Evolutionary conservation across 1,139 yeast genomes (phyloP).

Genomic region (Geotrichum klebahnii): DNA sequence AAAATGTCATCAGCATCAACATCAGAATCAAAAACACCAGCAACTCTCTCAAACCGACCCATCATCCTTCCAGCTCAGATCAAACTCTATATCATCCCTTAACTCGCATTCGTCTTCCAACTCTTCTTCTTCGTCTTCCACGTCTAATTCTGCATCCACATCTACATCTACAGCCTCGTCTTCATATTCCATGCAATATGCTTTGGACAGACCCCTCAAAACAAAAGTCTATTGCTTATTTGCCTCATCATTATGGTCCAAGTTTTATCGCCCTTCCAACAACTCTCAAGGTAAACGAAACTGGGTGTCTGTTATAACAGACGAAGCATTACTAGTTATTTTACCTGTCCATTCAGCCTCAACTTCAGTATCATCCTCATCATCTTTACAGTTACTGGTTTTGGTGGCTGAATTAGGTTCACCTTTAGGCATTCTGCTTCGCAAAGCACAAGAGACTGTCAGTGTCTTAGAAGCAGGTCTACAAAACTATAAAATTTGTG

Average conservation of each 20-base stretch:
- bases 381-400: not conserved
- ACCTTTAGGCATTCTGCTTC: constrained; percentile 1
- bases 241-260: not conserved
- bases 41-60: not conserved
- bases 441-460: constrained; percentile 7
- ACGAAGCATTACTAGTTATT: constrained; percentile 1
- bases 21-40: not conserved
- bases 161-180: not conserved
- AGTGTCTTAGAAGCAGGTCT: not conserved
- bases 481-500: not conserved
- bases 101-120: not conserved
- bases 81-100: not conserved
- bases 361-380: not conserved
- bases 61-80: not conserved
- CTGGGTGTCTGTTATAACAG: not conserved
- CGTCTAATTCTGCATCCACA: not conserved
- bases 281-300: not conserved
- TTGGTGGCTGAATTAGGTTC: constrained; percentile 2
- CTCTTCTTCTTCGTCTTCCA: not conserved
- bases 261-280: not conserved
- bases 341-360: not conserved
- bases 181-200: not conserved
- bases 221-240: constrained; percentile 3
- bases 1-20: not conserved
- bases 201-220: constrained; percentile 1